Evolutionary conservation across 148 eudicot genomes (phyloP).

Genomic region (Rhododendron molle): DNA sequence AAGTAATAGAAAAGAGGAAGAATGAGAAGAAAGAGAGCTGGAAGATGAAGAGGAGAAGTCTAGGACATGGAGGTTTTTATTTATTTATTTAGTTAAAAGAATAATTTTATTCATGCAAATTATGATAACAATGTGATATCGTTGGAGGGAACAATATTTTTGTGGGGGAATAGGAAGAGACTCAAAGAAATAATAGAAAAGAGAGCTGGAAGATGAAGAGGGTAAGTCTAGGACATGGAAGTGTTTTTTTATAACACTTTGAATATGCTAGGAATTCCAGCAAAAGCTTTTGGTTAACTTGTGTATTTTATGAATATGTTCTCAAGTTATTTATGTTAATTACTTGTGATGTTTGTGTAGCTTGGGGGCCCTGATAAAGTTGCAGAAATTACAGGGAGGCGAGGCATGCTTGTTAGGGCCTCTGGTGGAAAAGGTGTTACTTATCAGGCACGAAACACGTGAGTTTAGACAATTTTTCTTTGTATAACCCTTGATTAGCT

Average conservation of each 20-base stretch:
- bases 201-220: background rate
- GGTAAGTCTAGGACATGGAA: background rate
- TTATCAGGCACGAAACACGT: conserved; percentile 93
- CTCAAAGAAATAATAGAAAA: background rate
- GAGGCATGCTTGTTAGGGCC: conserved; percentile 90
- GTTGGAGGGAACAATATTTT: background rate
- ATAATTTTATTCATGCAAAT: background rate
- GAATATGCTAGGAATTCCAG: background rate
- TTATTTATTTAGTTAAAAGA: background rate
- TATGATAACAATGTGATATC: background rate
- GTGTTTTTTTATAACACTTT: background rate
- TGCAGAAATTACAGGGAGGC: conserved; percentile 94
- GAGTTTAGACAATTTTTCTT: conserved; percentile 29
- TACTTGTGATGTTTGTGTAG: conserved; percentile 35
- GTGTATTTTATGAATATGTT: background rate
- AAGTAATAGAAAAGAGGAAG: background rate
- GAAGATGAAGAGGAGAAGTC: background rate
- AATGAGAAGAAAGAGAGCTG: background rate
- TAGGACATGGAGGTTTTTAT: background rate
- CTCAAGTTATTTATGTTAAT: background rate
- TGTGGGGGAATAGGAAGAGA: background rate
- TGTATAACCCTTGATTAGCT: background rate
- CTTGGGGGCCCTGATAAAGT: conserved; percentile 98
- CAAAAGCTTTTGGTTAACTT: background rate
- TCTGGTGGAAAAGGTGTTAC: conserved; percentile 92